Base-by-base conservation (phyloP, 2,329 filamentous ascomycete genomes). In the Ophiobolus disseminans region DNA sequence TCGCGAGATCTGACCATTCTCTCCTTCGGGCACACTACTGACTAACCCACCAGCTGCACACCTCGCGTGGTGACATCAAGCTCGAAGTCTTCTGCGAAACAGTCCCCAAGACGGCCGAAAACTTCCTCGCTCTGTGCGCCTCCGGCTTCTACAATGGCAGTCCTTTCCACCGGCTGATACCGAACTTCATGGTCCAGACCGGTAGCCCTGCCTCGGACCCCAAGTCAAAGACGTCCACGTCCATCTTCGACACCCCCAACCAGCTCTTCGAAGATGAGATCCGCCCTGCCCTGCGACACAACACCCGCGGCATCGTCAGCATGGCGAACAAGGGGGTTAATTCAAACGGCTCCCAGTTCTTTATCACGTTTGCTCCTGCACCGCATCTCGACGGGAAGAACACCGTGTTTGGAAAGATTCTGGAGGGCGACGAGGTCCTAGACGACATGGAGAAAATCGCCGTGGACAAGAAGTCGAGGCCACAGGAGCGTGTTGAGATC, bases 61-160 rank as follows among this genome's bases (percentile, higher is more conserved):
- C 94, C 40, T 90, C 86, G 40, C 82, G 88, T 43, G 94, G 94
- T 70, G 88, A 94, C 75, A 82, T 99, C 71, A 99, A 97, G 78
- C 84, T 97, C 64, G 94, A 97, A 75, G 80, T 99, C 60, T 97
- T 97, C 78, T 97, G 93, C 78, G 91, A 97, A 73, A 87, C 89
- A 62, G 91, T 96, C 23, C 94, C 94, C 55, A 92, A 93, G 73
- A 96, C 94, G 0, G 88, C 91, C 55, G 90, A 96, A 77, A 95
- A 95, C 78, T 95, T 95, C 75, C 86, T 95, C 60, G 90, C 90
- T 43, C 86, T 94, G 55, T 91, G 89, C 78, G 90, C 89, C 40
- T 91, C 88, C 8, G 80, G 80, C 65, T 91, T 89, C 78, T 94
- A 91, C 77, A 79, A 89, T 69, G 74, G 75, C 65, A 90, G 88